Evolutionary conservation across 495 filamentous ascomycete species (phyloP).

Genomic region (Lichenothelia convexa): DNA sequence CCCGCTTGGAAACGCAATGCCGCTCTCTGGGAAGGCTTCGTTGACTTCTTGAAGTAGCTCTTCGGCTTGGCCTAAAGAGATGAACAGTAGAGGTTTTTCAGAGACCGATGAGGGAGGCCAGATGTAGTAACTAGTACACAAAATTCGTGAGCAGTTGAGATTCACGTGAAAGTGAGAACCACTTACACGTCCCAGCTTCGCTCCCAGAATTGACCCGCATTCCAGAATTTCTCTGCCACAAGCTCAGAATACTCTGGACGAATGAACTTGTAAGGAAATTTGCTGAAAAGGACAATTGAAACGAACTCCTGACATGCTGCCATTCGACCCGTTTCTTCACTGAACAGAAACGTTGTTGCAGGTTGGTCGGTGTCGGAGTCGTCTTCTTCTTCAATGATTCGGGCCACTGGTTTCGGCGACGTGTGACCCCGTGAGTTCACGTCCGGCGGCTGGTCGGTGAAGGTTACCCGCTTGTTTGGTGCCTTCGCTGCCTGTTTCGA

Average conservation of each 20-base stretch:
- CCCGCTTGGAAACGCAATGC: conserved; percentile 32
- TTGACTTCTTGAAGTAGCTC: conserved; percentile 42
- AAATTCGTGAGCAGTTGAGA: neutral
- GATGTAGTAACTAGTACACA: conserved; percentile 44
- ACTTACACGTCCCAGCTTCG: conserved; percentile 62
- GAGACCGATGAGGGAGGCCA: conserved; percentile 25
- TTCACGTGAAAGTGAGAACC: neutral
- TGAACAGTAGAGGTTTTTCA: conserved; percentile 37
- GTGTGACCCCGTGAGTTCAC: too few species aligned
- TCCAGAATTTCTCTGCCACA: conserved; percentile 37
- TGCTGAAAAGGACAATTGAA: conserved; percentile 37
- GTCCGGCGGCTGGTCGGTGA: too few species aligned
- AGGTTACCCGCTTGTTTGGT: too few species aligned
- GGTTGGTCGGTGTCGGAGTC: too few species aligned
- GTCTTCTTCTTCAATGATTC: too few species aligned
- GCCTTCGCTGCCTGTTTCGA: too few species aligned
- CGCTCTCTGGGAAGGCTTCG: conserved; percentile 21
- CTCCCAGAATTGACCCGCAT: conserved; percentile 36
- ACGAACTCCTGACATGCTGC: too few species aligned
- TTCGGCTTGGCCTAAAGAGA: conserved; percentile 43
- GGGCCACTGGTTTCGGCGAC: too few species aligned
- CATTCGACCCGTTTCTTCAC: too few species aligned
- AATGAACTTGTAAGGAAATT: conserved; percentile 43
- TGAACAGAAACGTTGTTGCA: too few species aligned
- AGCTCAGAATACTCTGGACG: conserved; percentile 24